phyloP scores from a whole-genome alignment of 495 filamentous ascomycete genomes.

The Cladorrhinum samala region DNA sequence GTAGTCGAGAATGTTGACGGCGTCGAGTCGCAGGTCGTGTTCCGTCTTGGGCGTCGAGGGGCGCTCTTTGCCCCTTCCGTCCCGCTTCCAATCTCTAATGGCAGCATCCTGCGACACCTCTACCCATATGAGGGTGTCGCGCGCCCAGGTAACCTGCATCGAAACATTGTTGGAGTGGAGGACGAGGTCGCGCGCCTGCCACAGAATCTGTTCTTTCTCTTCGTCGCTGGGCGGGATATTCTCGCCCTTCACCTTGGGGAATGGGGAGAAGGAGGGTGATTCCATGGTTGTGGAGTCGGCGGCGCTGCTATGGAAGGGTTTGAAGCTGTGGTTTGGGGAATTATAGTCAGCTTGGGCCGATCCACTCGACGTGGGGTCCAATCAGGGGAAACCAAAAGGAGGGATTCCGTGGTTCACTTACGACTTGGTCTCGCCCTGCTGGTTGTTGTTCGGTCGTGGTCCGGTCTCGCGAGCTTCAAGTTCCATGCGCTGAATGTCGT shows the following conservation, averaged over 20 bases:
- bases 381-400: neutral
- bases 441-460: slow-evolving; percentile 22
- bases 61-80: slow-evolving; percentile 55
- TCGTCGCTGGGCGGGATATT: slow-evolving; percentile 94
- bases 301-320: slow-evolving; percentile 36
- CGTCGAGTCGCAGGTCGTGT: slow-evolving; percentile 79
- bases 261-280: slow-evolving; percentile 79
- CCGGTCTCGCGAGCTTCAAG: slow-evolving; percentile 57
- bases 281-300: slow-evolving; percentile 36
- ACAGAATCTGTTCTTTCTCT: slow-evolving; percentile 81
- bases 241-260: slow-evolving; percentile 77
- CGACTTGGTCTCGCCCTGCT: slow-evolving; percentile 18
- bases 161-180: slow-evolving; percentile 92
- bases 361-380: slow-evolving; percentile 9
- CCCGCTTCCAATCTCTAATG: slow-evolving; percentile 53
- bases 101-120: slow-evolving; percentile 70
- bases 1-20: slow-evolving; percentile 84
- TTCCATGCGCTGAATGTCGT: slow-evolving; percentile 84
- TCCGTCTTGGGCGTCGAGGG: slow-evolving; percentile 78
- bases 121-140: slow-evolving; percentile 83
- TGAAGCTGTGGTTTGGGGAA: slow-evolving; percentile 35
- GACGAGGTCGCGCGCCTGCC: slow-evolving; percentile 73
- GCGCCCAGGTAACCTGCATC: slow-evolving; percentile 94
- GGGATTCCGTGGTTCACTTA: slow-evolving; percentile 19
- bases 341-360: slow-evolving; percentile 15